Conservation (phyloP, 768 basidiomycete species). For the Megacollybia marginata region DNA sequence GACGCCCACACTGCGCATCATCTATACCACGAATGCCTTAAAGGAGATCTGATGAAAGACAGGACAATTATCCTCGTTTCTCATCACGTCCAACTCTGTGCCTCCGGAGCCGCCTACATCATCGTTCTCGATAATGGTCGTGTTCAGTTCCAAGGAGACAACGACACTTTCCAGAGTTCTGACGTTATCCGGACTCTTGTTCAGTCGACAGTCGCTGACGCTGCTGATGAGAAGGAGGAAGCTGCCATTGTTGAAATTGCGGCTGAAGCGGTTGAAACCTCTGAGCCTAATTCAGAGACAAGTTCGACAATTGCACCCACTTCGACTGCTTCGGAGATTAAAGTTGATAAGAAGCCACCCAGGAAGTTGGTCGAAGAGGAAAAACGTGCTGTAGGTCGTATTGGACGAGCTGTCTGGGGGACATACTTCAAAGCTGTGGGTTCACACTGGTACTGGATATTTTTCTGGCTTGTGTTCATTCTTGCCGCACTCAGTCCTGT, state of each 20-base stretch:
- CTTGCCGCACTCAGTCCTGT: slow-evolving; percentile 60
- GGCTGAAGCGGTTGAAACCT: too few species aligned
- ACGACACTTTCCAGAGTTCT: slow-evolving; percentile 59
- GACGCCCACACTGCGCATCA: slow-evolving; percentile 93
- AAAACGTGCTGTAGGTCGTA: slow-evolving; percentile 67
- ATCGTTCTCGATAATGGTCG: slow-evolving; percentile 79
- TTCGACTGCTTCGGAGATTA: slow-evolving; percentile 10
- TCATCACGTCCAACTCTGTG: slow-evolving; percentile 88
- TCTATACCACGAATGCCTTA: slow-evolving; percentile 76
- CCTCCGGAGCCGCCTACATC: slow-evolving; percentile 72
- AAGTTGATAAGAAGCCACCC: slow-evolving; percentile 48
- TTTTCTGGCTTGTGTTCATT: slow-evolving; percentile 45
- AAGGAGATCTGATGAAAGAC: slow-evolving; percentile 72
- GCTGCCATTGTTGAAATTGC: too few species aligned
- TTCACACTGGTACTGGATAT: slow-evolving; percentile 44
- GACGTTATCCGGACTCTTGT: slow-evolving; percentile 59
- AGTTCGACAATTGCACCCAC: slow-evolving; percentile 17
- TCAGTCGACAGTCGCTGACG: slow-evolving; percentile 41
- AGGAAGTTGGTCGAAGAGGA: slow-evolving; percentile 85
- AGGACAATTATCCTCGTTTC: slow-evolving; percentile 91
- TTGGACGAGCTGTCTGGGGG: slow-evolving; percentile 59
- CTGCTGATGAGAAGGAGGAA: neutral
- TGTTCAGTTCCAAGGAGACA: slow-evolving; percentile 66
- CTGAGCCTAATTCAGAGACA: slow-evolving; percentile 16
- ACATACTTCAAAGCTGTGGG: slow-evolving; percentile 49